These are phyloP conservation scores for Vitis labrusca DNA, from an alignment of 164 flowering plant species.

Conservation along the genomic window DNA sequence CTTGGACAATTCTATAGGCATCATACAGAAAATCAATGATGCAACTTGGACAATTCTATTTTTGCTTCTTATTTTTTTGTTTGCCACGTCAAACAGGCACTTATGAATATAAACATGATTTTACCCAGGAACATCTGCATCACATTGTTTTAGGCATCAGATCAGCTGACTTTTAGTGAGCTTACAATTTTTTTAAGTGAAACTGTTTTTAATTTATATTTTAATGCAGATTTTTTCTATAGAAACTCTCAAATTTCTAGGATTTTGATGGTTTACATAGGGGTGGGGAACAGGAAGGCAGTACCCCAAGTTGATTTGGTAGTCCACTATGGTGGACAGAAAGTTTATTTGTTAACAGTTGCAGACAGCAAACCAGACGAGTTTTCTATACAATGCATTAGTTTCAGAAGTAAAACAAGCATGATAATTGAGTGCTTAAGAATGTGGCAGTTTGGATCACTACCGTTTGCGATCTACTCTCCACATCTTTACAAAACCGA, in stretches of 20 bases:
- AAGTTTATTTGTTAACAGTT: background rate
- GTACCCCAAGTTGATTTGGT: background rate
- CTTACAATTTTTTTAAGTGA: too few relatives aligned
- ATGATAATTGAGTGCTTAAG: background rate
- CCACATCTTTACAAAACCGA: constrained; percentile 94
- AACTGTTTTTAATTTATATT: too few relatives aligned
- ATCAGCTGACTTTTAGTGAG: too few relatives aligned
- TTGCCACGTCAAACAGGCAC: too few relatives aligned
- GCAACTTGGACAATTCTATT: too few relatives aligned
- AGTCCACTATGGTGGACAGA: too few relatives aligned
- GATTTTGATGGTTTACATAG: background rate
- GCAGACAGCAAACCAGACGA: background rate
- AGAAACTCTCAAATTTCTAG: background rate
- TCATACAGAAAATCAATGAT: too few relatives aligned
- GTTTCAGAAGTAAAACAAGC: background rate
- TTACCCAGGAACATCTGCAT: too few relatives aligned
- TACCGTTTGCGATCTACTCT: constrained; percentile 79
- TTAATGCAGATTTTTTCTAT: background rate
- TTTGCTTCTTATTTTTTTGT: too few relatives aligned
- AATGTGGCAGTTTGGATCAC: constrained; percentile 2
- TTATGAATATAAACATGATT: too few relatives aligned
- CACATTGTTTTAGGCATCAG: too few relatives aligned
- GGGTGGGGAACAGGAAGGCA: background rate
- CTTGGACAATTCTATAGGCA: too few relatives aligned
- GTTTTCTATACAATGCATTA: background rate